phyloP scores from a whole-genome alignment of 2,329 filamentous ascomycete genomes.

The Lasiodiplodia sp. region DNA sequence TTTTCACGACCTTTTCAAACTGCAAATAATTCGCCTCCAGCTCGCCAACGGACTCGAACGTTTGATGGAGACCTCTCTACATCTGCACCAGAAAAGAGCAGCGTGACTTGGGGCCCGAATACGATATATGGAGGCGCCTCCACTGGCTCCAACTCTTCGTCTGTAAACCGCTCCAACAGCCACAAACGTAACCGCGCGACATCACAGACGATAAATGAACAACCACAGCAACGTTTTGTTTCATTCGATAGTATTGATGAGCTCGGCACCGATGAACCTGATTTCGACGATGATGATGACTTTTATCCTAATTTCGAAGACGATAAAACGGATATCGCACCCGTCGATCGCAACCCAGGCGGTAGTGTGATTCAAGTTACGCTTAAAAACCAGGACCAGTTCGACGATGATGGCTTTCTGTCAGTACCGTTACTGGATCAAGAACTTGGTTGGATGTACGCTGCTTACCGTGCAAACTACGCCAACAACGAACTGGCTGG shows the following conservation, averaged over 20 bases:
- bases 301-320: conserved; percentile 12
- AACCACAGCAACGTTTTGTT: conserved; percentile 9
- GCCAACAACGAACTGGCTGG: conserved; percentile 60
- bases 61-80: conserved; percentile 48
- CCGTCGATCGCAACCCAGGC: not conserved
- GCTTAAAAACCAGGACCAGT: conserved; percentile 64
- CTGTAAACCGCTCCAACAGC: conserved; percentile 10
- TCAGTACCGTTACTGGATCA: conserved; percentile 59
- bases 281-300: conserved; percentile 15
- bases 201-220: not conserved
- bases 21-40: conserved; percentile 46
- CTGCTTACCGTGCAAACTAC: conserved; percentile 63
- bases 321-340: conserved; percentile 5
- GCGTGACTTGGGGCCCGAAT: conserved; percentile 57
- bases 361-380: conserved; percentile 30
- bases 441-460: conserved; percentile 56
- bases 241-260: conserved; percentile 18
- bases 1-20: conserved; percentile 50
- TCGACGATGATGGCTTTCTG: conserved; percentile 59
- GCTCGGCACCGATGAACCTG: not conserved
- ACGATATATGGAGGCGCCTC: conserved; percentile 42
- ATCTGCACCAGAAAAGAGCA: conserved; percentile 47
- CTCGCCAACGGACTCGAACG: conserved; percentile 36
- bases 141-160: conserved; percentile 11
- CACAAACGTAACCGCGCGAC: conserved; percentile 22